phyloP scores from a whole-genome alignment of 139 green algal genomes.

The Volvox africanus region DNA sequence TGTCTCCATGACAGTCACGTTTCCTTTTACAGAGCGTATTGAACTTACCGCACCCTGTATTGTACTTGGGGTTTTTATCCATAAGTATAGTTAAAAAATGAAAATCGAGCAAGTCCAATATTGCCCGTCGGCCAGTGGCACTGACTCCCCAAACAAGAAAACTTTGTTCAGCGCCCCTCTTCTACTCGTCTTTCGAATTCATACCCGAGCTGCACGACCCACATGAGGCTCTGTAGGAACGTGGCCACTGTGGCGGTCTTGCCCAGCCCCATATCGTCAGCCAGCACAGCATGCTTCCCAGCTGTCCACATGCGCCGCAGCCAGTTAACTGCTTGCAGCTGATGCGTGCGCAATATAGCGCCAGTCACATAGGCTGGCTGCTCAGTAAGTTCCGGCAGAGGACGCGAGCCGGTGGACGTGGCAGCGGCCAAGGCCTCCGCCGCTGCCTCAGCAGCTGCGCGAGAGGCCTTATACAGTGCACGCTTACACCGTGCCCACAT shows the following conservation, averaged over 20 bases:
- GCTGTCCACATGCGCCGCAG: constrained; percentile 74
- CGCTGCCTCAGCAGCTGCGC: constrained; percentile 27
- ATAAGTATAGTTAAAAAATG: no score
- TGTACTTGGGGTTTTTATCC: no score
- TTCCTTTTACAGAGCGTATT: no score
- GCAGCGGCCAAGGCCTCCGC: constrained; percentile 39
- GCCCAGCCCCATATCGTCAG: constrained; percentile 84
- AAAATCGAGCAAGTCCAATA: no score
- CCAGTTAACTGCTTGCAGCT: constrained; percentile 82
- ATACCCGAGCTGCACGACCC: not conserved
- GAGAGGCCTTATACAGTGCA: constrained; percentile 59
- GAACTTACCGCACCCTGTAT: no score
- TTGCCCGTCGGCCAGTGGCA: no score
- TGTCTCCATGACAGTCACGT: no score
- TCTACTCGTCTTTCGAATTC: not conserved
- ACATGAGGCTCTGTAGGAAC: constrained; percentile 67
- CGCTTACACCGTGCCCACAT: constrained; percentile 80
- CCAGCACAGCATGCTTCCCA: constrained; percentile 67
- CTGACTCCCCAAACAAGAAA: no score
- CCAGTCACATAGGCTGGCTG: constrained; percentile 62
- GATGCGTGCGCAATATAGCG: constrained; percentile 73
- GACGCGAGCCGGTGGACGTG: not conserved
- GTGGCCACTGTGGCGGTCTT: constrained; percentile 78
- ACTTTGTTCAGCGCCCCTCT: no score
- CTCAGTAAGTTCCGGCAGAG: not conserved